Evolutionary conservation across 768 basidiomycete species (phyloP).

Genomic region (Boletus patriciae): DNA sequence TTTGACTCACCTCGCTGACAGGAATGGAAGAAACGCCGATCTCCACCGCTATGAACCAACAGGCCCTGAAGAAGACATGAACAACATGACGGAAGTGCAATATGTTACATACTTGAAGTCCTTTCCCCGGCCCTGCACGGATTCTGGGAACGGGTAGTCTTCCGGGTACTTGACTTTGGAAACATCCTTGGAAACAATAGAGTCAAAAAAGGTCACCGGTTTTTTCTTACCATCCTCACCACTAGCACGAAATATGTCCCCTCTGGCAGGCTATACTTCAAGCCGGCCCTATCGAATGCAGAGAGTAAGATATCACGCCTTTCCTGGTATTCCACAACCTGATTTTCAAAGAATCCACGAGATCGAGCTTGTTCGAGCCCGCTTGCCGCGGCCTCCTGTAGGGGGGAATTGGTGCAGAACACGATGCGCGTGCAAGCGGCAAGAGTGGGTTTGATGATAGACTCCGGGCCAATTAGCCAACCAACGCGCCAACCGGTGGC

Average conservation of each 20-base stretch:
- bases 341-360: constrained; percentile 74
- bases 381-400: constrained; percentile 92
- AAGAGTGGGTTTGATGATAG: constrained; percentile 81
- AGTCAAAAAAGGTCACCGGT: not conserved
- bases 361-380: constrained; percentile 79
- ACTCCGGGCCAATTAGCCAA: constrained; percentile 88
- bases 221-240: constrained; percentile 43
- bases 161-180: constrained; percentile 77
- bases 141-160: constrained; percentile 78
- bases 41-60: constrained; percentile 93
- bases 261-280: constrained; percentile 85
- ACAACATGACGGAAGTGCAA: not conserved
- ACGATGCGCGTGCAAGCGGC: constrained; percentile 93
- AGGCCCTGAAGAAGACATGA: constrained; percentile 53
- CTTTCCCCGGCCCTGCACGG: constrained; percentile 72
- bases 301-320: constrained; percentile 71
- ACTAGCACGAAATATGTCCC: constrained; percentile 90
- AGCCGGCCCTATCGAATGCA: constrained; percentile 79
- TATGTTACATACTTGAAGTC: constrained; percentile 70
- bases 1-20: constrained; percentile 80
- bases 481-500: constrained; percentile 98
- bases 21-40: constrained; percentile 92
- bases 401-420: constrained; percentile 91
- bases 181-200: constrained; percentile 55
- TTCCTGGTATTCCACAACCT: constrained; percentile 76